Base-by-base conservation (phyloP, 2,329 filamentous ascomycete genomes). In the Phialophora tarda region DNA sequence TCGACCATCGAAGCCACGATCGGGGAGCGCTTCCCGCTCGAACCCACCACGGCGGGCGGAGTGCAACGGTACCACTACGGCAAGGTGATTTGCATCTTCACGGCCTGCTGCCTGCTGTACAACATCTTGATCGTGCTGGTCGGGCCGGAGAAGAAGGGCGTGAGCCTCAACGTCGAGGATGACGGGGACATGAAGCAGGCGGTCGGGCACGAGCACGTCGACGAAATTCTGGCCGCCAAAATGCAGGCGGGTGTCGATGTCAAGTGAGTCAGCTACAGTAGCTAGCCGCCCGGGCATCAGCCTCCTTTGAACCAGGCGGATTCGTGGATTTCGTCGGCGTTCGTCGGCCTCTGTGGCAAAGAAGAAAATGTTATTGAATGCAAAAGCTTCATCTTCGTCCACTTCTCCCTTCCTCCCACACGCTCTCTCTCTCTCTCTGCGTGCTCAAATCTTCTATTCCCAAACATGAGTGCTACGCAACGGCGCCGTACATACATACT, bases 31-130 rank as follows among this genome's bases (percentile, higher is more conserved):
- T 95, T 92, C 76, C 91, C 91, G 0, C 82, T 96, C 2, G 82
- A 88, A 0, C 80, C 85, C 0, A 47, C 70, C 6, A 17, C 58
- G 4, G 84, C 83, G 0, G 76, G 82, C 21, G 76, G 82, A 21
- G 75, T 71, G 30, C 76, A 78, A 54, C 82, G 89, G 2, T 92
- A 89, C 76, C 81, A 91, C 66, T 96, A 96, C 72, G 92, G 91
- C 47, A 89, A 89, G 72, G 92, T 96, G 10, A 94, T 96, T 70
- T 92, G 89, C 75, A 95, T 96, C 74, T 96, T 97, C 79, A 93
- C 97, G 90, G 93, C 84, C 0, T 92, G 89, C 71, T 92, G 96
- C 0, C 96, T 82, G 72, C 84, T 79, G 1, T 89, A 88, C 74
- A 80, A 83, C 6, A 86, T 89, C 67, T 6, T 88, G 2, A 64